phyloP scores from a whole-genome alignment of 306 rosid genomes.

The Hylodesmum podocarpum region DNA sequence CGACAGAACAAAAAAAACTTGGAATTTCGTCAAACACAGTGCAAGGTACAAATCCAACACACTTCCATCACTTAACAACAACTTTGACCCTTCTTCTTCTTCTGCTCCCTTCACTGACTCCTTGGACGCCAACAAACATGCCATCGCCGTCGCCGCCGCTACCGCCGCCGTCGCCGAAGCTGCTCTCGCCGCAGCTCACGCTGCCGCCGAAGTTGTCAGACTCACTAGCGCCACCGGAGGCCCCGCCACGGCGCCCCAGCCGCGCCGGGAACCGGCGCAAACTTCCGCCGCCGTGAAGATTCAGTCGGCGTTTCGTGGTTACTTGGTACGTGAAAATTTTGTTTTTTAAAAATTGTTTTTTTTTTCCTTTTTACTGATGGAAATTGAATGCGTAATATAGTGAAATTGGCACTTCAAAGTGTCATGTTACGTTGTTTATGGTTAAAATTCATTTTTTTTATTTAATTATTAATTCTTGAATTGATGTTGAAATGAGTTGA shows the following conservation, averaged over 20 bases:
- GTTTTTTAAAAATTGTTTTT: too few relatives aligned
- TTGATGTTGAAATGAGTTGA: neutral
- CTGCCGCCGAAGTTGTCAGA: slow-evolving; percentile 87
- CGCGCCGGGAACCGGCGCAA: slow-evolving; percentile 34
- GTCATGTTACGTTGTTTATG: neutral
- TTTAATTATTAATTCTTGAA: too few relatives aligned
- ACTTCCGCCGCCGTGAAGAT: slow-evolving; percentile 54
- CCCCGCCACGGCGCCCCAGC: neutral
- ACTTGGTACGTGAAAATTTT: slow-evolving; percentile 54
- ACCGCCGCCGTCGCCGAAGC: slow-evolving; percentile 95
- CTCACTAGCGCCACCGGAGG: slow-evolving; percentile 34
- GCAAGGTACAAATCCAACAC: slow-evolving; percentile 6
- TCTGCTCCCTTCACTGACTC: slow-evolving; percentile 22
- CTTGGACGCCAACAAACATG: slow-evolving; percentile 72
- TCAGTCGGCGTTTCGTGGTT: slow-evolving; percentile 82
- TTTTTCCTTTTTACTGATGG: too few relatives aligned
- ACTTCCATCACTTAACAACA: neutral
- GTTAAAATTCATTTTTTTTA: too few relatives aligned
- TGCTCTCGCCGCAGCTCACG: slow-evolving; percentile 90
- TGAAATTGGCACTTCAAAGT: neutral
- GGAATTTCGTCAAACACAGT: slow-evolving; percentile 43
- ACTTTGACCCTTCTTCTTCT: slow-evolving; percentile 17
- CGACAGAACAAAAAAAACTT: slow-evolving; percentile 36
- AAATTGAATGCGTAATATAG: too few relatives aligned
- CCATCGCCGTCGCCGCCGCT: slow-evolving; percentile 90